phyloP scores from a whole-genome alignment of 768 basidiomycete genomes.

The Mycena amicta region DNA sequence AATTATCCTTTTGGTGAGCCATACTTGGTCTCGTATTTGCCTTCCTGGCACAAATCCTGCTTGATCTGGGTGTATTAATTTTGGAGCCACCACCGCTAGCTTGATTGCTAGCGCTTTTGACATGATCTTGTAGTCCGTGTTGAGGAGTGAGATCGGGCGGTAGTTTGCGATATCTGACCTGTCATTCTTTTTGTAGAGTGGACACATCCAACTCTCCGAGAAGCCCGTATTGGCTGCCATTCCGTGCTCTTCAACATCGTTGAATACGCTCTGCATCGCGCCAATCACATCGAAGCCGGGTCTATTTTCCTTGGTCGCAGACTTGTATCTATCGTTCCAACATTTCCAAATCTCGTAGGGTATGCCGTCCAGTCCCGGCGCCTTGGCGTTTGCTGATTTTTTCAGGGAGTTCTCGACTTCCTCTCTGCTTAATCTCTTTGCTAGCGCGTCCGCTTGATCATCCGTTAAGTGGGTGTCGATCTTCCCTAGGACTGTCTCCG shows the following conservation, averaged over 20 bases:
- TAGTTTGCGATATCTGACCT: slow-evolving; percentile 21
- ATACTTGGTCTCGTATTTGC: slow-evolving; percentile 26
- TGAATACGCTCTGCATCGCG: neutral
- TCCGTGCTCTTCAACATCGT: slow-evolving; percentile 18
- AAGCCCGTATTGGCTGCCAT: neutral
- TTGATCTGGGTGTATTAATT: slow-evolving; percentile 2
- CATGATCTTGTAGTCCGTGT: slow-evolving; percentile 1
- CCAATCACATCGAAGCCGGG: slow-evolving; percentile 2
- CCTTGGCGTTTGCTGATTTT: neutral
- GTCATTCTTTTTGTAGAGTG: slow-evolving; percentile 35
- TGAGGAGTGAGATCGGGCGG: slow-evolving; percentile 11
- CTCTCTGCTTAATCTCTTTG: neutral
- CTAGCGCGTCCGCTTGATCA: neutral
- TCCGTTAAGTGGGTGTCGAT: neutral
- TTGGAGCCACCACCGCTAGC: neutral
- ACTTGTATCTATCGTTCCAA: neutral
- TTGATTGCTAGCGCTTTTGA: slow-evolving; percentile 2
- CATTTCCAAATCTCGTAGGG: slow-evolving; percentile 22
- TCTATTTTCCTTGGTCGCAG: neutral
- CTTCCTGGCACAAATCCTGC: slow-evolving; percentile 26
- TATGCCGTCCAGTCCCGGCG: slow-evolving; percentile 7
- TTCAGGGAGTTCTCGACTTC: neutral
- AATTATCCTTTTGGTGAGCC: slow-evolving; percentile 20
- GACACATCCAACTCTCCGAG: slow-evolving; percentile 23
- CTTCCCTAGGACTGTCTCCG: neutral